Conservation (phyloP, 169 alveolate species). For the Eimeria praecox region DNA sequence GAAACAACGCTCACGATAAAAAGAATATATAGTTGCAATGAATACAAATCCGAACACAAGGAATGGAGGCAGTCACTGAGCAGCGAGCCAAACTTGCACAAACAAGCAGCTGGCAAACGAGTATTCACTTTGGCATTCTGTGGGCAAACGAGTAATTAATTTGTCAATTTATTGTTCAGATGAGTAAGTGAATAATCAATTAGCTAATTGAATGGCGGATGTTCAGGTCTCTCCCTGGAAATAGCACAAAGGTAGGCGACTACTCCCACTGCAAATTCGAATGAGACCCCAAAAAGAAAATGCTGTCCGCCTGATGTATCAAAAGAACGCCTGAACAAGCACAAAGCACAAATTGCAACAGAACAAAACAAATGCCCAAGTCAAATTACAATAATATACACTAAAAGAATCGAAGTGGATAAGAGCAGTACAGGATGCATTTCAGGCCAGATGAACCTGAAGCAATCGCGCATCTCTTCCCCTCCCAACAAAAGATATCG, state of each 20-base stretch:
- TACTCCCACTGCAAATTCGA: background rate
- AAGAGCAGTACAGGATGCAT: background rate
- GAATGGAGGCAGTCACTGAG: background rate
- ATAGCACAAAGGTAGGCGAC: background rate
- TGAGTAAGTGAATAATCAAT: no score
- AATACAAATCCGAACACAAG: no score
- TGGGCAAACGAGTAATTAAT: background rate
- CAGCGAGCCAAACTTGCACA: background rate
- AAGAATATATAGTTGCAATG: background rate
- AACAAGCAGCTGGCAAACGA: background rate
- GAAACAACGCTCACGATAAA: background rate
- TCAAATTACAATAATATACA: no score
- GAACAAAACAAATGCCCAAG: background rate
- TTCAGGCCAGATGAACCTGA: background rate
- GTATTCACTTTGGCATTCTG: background rate
- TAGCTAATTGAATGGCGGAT: no score
- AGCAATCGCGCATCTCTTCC: background rate
- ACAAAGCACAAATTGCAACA: background rate
- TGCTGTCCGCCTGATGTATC: background rate
- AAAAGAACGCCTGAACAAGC: background rate
- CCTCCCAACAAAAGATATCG: background rate
- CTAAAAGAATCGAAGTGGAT: no score
- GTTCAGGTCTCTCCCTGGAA: background rate
- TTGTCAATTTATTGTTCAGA: background rate
- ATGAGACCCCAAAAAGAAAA: no score